phyloP scores from a whole-genome alignment of 441 rosid species.

The Populus hybrid region DNA sequence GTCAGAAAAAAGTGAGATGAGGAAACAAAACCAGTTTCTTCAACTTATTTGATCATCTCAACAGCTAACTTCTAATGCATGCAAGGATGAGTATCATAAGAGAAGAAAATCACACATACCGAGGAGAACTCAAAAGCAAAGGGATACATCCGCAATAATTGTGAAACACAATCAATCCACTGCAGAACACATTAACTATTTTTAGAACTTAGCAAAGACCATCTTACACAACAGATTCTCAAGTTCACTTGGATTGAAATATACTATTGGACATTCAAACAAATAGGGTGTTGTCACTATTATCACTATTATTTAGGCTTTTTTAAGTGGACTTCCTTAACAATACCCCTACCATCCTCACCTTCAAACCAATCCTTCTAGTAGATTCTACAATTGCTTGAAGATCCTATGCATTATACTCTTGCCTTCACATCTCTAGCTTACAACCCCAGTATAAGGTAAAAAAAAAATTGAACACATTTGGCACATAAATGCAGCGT shows the following conservation, averaged over 20 bases:
- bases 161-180: conserved; percentile 99
- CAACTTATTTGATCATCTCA: conserved; percentile 11
- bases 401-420: background rate
- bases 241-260: background rate
- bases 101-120: conserved; percentile 56
- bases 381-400: background rate
- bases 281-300: background rate
- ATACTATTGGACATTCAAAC: background rate
- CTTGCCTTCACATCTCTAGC: background rate
- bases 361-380: background rate
- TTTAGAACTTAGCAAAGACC: conserved; percentile 12
- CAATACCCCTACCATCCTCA: background rate
- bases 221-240: background rate
- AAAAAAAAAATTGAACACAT: background rate
- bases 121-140: conserved; percentile 94
- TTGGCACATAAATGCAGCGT: background rate
- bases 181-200: conserved; percentile 43
- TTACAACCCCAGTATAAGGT: background rate
- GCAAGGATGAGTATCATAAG: background rate
- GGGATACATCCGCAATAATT: conserved; percentile 91
- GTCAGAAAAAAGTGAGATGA: conserved; percentile 14
- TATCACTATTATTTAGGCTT: background rate
- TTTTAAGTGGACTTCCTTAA: background rate
- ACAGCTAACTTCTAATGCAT: background rate
- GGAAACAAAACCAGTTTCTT: background rate